Conservation (phyloP, 1,139 yeast species). For the Yamadazyma sp. region DNA sequence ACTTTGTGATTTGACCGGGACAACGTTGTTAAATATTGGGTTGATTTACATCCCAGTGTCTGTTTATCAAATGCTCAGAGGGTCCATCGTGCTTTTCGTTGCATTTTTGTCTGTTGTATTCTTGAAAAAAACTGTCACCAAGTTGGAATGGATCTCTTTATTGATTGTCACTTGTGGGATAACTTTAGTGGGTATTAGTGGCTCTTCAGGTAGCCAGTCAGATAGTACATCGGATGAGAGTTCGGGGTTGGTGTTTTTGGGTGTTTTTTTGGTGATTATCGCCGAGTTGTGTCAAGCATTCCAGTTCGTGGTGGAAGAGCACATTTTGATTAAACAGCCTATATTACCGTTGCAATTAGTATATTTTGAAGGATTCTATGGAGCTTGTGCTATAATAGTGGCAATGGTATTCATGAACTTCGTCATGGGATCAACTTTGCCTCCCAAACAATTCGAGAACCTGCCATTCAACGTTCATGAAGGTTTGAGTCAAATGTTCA, state of each 20-base stretch:
- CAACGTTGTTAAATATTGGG: constrained; percentile 78
- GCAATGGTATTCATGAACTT: constrained; percentile 47
- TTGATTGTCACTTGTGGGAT: constrained; percentile 65
- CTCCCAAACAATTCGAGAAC: constrained; percentile 32
- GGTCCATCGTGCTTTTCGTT: constrained; percentile 74
- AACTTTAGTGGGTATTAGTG: constrained; percentile 72
- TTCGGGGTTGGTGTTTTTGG: constrained; percentile 41
- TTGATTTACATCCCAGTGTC: constrained; percentile 78
- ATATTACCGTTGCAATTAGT: constrained; percentile 68
- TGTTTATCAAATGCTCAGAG: constrained; percentile 82
- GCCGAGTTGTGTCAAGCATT: constrained; percentile 72
- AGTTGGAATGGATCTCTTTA: constrained; percentile 70
- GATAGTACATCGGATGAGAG: constrained; percentile 11
- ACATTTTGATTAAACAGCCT: constrained; percentile 53
- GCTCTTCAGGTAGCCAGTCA: constrained; percentile 29
- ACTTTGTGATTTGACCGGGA: constrained; percentile 68
- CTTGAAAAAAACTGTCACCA: constrained; percentile 54
- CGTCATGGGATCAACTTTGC: constrained; percentile 34
- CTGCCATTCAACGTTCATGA: constrained; percentile 60
- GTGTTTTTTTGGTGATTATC: constrained; percentile 56
- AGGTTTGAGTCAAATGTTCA: constrained; percentile 52
- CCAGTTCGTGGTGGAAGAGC: constrained; percentile 80
- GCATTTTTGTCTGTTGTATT: constrained; percentile 70
- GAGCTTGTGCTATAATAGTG: constrained; percentile 46
- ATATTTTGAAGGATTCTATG: constrained; percentile 75